Evolutionary conservation across 768 basidiomycete genomes (phyloP).

Genomic region (Hygrocybe coccinea): DNA sequence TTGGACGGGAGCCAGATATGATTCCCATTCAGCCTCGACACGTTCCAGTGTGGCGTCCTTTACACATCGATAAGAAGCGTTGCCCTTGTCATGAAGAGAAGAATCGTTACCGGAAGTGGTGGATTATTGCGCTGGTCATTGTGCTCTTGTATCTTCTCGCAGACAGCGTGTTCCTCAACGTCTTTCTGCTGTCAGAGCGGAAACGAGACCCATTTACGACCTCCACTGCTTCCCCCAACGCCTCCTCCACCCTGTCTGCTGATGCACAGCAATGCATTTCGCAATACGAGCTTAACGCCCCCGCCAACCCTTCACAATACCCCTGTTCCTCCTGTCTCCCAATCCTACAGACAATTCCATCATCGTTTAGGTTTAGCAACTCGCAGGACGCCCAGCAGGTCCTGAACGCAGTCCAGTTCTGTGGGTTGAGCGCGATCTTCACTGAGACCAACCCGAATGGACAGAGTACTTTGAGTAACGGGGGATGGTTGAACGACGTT

Average conservation of each 20-base stretch:
- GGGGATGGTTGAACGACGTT: conserved; percentile 1
- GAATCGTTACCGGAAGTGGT: neutral
- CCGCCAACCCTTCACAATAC: conserved; percentile 1
- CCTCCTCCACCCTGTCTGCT: neutral
- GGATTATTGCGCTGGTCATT: conserved; percentile 2
- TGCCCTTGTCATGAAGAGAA: conserved; percentile 2
- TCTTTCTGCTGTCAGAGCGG: neutral
- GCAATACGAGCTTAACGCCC: conserved; percentile 7
- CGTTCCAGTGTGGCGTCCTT: neutral
- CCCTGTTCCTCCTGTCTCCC: conserved; percentile 8
- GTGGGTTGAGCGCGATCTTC: conserved; percentile 7
- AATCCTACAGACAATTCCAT: neutral
- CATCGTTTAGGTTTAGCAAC: neutral
- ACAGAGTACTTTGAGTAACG: neutral
- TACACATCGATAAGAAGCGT: neutral
- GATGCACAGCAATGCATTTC: conserved; percentile 5
- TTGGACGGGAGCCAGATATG: conserved; percentile 1
- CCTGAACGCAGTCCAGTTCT: conserved; percentile 6
- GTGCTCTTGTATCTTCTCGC: conserved; percentile 5
- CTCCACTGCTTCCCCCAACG: neutral
- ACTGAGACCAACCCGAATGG: neutral
- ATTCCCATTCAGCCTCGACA: conserved; percentile 1
- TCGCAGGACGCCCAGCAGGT: neutral
- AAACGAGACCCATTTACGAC: neutral
- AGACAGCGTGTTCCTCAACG: conserved; percentile 6